These are phyloP conservation scores for Fusarium oligoseptatum DNA, from an alignment of 2,329 filamentous ascomycete species.

Conservation along the genomic window DNA sequence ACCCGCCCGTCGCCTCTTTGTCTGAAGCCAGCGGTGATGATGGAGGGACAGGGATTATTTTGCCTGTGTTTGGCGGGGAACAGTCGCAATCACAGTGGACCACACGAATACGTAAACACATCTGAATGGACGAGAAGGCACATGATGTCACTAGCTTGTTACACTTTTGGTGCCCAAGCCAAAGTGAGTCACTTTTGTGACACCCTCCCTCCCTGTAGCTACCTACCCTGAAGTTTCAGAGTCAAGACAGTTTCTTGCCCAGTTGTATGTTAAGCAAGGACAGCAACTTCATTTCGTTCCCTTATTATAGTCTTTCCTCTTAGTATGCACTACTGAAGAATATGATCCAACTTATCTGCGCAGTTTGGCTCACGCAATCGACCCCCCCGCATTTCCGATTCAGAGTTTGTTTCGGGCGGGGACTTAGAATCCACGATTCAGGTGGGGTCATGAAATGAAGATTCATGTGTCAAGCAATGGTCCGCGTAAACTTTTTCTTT, in stretches of 20 bases:
- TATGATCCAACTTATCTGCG: not conserved
- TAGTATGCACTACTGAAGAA: not conserved
- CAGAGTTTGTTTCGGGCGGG: not conserved
- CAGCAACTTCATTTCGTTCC: not conserved
- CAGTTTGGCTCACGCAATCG: not conserved
- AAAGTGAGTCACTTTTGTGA: constrained; percentile 1
- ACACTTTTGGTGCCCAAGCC: not conserved
- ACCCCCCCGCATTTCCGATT: not conserved
- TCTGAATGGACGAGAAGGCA: not conserved
- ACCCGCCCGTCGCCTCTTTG: not conserved
- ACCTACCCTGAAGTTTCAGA: not conserved
- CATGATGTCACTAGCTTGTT: constrained; percentile 2
- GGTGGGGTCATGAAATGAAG: not conserved
- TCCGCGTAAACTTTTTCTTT: not conserved
- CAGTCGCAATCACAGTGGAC: not conserved
- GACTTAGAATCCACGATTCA: not conserved
- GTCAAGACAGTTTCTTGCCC: not conserved
- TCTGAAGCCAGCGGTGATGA: not conserved
- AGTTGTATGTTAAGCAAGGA: not conserved
- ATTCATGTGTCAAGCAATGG: not conserved
- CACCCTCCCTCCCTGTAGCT: not conserved
- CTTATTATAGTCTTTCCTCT: not conserved
- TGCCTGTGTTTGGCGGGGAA: not conserved
- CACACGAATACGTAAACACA: not conserved
- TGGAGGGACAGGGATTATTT: not conserved